Percentiles rank a stretch among this genome's conserved stretches.
Evolutionary conservation across 2,329 filamentous ascomycete species (phyloP).

Genomic region (Calonectria multiphialidica): DNA sequence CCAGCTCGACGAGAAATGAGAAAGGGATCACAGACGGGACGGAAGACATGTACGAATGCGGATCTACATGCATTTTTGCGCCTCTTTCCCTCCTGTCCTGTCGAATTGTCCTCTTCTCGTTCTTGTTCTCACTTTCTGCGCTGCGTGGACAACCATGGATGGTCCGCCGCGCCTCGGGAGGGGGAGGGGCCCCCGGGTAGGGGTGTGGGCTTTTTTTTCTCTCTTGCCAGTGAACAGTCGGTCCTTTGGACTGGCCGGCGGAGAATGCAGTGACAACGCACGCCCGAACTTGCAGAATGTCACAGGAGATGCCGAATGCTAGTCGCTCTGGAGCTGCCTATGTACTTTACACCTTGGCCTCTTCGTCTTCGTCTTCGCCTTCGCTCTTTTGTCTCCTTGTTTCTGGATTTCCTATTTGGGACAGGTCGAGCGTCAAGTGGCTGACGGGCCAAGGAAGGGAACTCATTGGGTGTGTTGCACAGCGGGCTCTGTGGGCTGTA

Average conservation of each 20-base stretch:
- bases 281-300: conserved; percentile 30
- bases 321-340: background rate
- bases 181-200: conserved; percentile 2
- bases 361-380: conserved; percentile 3
- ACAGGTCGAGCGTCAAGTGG: background rate
- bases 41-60: conserved; percentile 22
- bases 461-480: conserved; percentile 21
- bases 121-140: conserved; percentile 22
- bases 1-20: background rate
- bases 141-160: conserved; percentile 37
- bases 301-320: background rate
- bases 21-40: background rate
- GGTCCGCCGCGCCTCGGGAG: conserved; percentile 19
- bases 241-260: conserved; percentile 26
- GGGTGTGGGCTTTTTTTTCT: conserved; percentile 13
- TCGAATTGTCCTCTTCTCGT: background rate
- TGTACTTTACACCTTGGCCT: background rate
- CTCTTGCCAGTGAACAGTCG: conserved; percentile 14
- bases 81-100: conserved; percentile 5
- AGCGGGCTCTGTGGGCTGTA: background rate
- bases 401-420: conserved; percentile 1
- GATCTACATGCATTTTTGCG: conserved; percentile 16
- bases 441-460: background rate
- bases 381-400: background rate
- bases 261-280: conserved; percentile 47